Percentiles rank a stretch among this genome's conserved stretches.
phyloP scores from a whole-genome alignment of 768 basidiomycete species.

The Boletus reticulatus region DNA sequence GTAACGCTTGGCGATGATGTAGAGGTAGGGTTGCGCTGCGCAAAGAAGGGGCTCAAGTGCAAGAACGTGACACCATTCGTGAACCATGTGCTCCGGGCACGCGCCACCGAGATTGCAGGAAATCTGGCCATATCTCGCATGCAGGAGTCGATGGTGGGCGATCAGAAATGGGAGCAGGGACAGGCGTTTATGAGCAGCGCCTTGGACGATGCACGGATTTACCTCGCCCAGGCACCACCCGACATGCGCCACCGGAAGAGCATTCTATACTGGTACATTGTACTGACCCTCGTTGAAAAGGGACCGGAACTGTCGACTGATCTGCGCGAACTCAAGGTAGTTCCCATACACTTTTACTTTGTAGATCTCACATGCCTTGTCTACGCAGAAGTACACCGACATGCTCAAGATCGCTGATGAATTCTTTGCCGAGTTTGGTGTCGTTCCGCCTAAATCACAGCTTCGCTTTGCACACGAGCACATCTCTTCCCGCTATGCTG shows the following conservation, averaged over 20 bases:
- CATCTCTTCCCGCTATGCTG: conserved; percentile 43
- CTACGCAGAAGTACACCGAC: conserved; percentile 32
- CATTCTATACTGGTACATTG: conserved; percentile 55
- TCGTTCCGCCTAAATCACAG: conserved; percentile 46
- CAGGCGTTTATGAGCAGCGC: conserved; percentile 61
- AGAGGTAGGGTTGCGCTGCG: conserved; percentile 49
- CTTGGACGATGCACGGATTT: conserved; percentile 55
- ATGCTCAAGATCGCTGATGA: conserved; percentile 52
- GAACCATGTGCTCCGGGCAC: conserved; percentile 53
- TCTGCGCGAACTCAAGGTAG: conserved; percentile 50
- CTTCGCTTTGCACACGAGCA: conserved; percentile 50
- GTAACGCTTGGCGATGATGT: conserved; percentile 48
- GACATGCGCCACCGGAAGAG: conserved; percentile 59
- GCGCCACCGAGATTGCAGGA: conserved; percentile 58
- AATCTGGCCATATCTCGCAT: conserved; percentile 49
- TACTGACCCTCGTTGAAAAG: conserved; percentile 48
- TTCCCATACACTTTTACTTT: neutral
- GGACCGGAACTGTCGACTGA: conserved; percentile 48
- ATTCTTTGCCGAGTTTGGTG: conserved; percentile 43
- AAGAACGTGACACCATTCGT: conserved; percentile 53
- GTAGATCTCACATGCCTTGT: neutral
- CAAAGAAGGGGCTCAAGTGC: conserved; percentile 66
- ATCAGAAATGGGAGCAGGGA: conserved; percentile 53
- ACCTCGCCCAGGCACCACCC: conserved; percentile 53
- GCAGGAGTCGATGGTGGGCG: conserved; percentile 38